Percentiles rank a stretch among this genome's conserved stretches.
phyloP scores from a whole-genome alignment of 768 basidiomycete species.

The Lepiota venenata region DNA sequence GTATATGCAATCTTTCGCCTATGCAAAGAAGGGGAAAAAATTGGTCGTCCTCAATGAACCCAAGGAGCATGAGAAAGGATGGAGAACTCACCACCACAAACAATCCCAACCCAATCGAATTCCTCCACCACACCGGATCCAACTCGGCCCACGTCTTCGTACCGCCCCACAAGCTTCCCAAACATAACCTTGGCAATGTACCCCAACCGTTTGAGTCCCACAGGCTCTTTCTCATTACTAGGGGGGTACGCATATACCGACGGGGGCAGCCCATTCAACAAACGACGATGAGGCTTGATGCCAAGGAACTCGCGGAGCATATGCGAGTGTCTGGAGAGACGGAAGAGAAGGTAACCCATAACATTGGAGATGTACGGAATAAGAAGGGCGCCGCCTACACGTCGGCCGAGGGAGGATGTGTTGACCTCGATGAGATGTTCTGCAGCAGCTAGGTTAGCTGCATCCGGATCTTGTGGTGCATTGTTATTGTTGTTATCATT shows the following conservation, averaged over 20 bases:
- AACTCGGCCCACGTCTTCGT: conserved; percentile 60
- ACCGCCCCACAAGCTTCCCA: conserved; percentile 49
- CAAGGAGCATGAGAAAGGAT: neutral
- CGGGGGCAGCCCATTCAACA: conserved; percentile 13
- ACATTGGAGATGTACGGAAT: conserved; percentile 61
- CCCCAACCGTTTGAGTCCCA: conserved; percentile 20
- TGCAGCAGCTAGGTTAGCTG: conserved; percentile 44
- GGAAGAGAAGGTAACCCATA: conserved; percentile 61
- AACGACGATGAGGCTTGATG: conserved; percentile 7
- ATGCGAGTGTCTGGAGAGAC: conserved; percentile 44
- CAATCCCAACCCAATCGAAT: conserved; percentile 62
- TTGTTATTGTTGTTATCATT: conserved; percentile 19
- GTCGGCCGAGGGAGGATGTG: conserved; percentile 58
- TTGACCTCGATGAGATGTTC: conserved; percentile 57
- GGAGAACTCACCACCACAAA: conserved; percentile 58
- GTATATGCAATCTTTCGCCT: conserved; percentile 69
- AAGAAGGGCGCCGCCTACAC: conserved; percentile 66
- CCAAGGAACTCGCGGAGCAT: conserved; percentile 39
- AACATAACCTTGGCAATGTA: conserved; percentile 34
- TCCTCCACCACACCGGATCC: conserved; percentile 80
- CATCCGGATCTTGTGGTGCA: conserved; percentile 32
- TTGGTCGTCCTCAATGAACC: neutral
- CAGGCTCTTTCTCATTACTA: conserved; percentile 6
- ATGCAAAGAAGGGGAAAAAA: too few species aligned
- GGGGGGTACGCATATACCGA: conserved; percentile 14